phyloP scores from a whole-genome alignment of 345 rosid species.

The Lumnitzera littorea region DNA sequence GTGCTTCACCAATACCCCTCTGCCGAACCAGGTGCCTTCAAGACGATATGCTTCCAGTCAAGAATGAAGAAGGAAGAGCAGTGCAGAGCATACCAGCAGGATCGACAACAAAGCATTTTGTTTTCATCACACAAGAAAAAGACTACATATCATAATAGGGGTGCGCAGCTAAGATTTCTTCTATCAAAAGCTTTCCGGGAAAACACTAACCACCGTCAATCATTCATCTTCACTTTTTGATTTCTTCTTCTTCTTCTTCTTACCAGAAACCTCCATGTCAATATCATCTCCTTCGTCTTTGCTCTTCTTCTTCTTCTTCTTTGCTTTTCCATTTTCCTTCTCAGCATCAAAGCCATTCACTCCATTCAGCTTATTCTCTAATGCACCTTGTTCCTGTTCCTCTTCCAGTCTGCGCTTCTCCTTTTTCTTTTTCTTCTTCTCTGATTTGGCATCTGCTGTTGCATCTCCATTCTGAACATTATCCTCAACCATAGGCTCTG shows the following conservation, averaged over 20 bases:
- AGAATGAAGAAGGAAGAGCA: too few species aligned
- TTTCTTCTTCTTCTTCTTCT: constrained; percentile 37
- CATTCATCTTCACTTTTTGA: constrained; percentile 25
- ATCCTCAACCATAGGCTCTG: constrained; percentile 30
- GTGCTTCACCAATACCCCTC: too few species aligned
- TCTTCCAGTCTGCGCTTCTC: constrained; percentile 26
- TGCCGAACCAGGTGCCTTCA: too few species aligned
- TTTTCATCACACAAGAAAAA: too few species aligned
- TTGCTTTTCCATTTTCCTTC: constrained; percentile 29
- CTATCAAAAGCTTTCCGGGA: not conserved
- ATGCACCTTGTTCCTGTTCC: constrained; percentile 19
- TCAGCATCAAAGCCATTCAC: constrained; percentile 12
- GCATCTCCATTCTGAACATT: constrained; percentile 28
- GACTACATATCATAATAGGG: too few species aligned
- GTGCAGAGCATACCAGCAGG: too few species aligned
- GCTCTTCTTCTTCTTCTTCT: constrained; percentile 33
- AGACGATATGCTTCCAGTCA: too few species aligned
- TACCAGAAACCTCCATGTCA: constrained; percentile 19
- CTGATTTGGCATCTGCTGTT: constrained; percentile 34
- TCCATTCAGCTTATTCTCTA: constrained; percentile 14
- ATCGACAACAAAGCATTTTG: too few species aligned
- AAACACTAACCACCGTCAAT: constrained; percentile 13
- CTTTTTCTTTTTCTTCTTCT: constrained; percentile 39
- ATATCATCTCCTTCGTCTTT: constrained; percentile 22
- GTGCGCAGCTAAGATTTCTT: too few species aligned